phyloP scores from a whole-genome alignment of 495 filamentous ascomycete genomes.

The Penicillium egyptiacum region DNA sequence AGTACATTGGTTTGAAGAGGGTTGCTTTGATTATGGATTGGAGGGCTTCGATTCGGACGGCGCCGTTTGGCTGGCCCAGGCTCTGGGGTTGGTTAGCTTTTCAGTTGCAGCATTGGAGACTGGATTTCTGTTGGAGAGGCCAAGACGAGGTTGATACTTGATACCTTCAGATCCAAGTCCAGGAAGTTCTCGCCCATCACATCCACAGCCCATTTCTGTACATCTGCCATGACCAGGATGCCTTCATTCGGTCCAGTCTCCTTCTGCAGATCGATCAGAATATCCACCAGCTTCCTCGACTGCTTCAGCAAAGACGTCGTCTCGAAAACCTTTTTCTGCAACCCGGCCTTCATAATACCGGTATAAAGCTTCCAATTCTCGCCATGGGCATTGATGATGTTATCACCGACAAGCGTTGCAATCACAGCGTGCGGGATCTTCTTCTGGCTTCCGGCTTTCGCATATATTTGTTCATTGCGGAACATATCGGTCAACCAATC shows the following conservation, averaged over 20 bases:
- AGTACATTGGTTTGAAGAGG: constrained; percentile 42
- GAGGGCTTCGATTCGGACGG: constrained; percentile 27
- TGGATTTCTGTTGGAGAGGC: background rate
- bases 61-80: constrained; percentile 1
- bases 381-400: constrained; percentile 39
- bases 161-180: constrained; percentile 28
- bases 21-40: constrained; percentile 32
- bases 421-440: constrained; percentile 49
- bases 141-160: background rate
- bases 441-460: constrained; percentile 47
- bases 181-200: constrained; percentile 31
- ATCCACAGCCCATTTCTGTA: constrained; percentile 32
- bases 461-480: constrained; percentile 45
- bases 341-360: constrained; percentile 38
- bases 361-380: constrained; percentile 37
- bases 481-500: constrained; percentile 45
- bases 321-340: constrained; percentile 34
- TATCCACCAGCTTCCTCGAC: constrained; percentile 25
- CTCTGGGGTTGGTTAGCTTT: background rate
- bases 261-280: constrained; percentile 18
- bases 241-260: background rate
- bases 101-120: background rate
- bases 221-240: constrained; percentile 23
- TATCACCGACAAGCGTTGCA: constrained; percentile 39
- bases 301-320: constrained; percentile 23